Base-by-base conservation (phyloP, 1,284 basidiomycete genomes). In the Trichosporon sp. region DNA sequence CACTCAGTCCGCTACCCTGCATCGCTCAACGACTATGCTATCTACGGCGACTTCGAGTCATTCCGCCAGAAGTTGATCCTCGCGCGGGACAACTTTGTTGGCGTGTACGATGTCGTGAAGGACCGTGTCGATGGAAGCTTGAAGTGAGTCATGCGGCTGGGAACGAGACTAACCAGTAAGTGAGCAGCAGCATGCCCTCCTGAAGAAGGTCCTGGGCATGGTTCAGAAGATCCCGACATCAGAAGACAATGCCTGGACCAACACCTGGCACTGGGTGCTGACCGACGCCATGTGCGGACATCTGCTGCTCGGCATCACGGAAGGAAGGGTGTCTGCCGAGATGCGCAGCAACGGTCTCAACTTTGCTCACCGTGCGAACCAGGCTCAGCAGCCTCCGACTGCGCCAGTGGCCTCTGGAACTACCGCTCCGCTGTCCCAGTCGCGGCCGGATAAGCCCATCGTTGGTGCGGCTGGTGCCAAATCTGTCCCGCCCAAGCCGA, bases 201-300 rank as follows among this genome's bases (percentile, higher is more conserved):
- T 99, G 46, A 89, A 93, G 80, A 96, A 98, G 81, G 92, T 92
- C 1, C 81, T 97, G 34, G 86, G 86, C 11, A 92, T 96, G 32
- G 84, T 87, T 3, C 77, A 85, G 1, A 85, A 87, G 44, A 74
- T 81, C 3, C 78, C 80, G 0, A 74, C 73, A 16, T 83, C 85
- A 4, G 82, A 84, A 14, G 86, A 85, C 44, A 83, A 84, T 4
- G 87, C 90, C 1, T 97, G 94, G 95, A 98, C 93, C 81, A 98
- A 94, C 78, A 93, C 90, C 73, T 99, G 95, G 95, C 94, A 98
- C 80, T 98, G 94, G 94, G 94, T 95, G 74, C 81, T 96, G 23
- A 69, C 76, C 78, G 95, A 99, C 74, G 95, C 95, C 8, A 89
- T 91, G 1, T 95, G 90, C 70, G 96, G 95, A 2, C 88, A 87